Percentiles rank a stretch among this genome's conserved stretches.
These are phyloP conservation scores for Ostreobium quekettii DNA, from an alignment of 139 green algal species.

Conservation along the genomic window DNA sequence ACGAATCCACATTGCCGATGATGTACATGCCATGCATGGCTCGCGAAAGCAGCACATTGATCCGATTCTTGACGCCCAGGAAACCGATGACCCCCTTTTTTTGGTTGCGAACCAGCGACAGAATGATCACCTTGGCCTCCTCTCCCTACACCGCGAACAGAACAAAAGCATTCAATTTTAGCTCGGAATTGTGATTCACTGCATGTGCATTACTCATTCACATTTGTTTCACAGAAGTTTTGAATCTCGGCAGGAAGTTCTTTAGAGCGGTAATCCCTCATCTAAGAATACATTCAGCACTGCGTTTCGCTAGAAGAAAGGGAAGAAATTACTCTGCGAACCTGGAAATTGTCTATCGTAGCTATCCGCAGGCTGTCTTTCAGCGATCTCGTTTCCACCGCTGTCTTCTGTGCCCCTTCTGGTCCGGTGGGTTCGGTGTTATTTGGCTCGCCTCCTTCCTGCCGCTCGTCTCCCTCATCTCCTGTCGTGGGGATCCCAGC, in stretches of 20 bases:
- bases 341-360: conserved; percentile 70
- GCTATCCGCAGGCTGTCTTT: conserved; percentile 35
- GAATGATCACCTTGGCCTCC: conserved; percentile 58
- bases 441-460: neutral
- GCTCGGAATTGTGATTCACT: conserved; percentile 28
- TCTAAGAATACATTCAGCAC: too few relatives aligned
- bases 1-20: conserved; percentile 41
- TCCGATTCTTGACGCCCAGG: conserved; percentile 48
- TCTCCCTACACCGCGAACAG: conserved; percentile 44
- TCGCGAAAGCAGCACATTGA: conserved; percentile 69
- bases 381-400: conserved; percentile 8
- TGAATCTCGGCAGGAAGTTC: too few relatives aligned
- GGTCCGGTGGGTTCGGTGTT: neutral
- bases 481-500: neutral
- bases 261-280: too few relatives aligned
- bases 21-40: conserved; percentile 60
- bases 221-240: too few relatives aligned
- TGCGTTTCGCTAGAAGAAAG: too few relatives aligned
- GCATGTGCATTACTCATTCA: too few relatives aligned
- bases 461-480: neutral
- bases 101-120: conserved; percentile 60
- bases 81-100: conserved; percentile 53
- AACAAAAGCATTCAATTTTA: conserved; percentile 40
- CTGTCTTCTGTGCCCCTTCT: conserved; percentile 36
- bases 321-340: too few relatives aligned